Evolutionary conservation across 768 basidiomycete species (phyloP).

Genomic region (Auricularia sp.): DNA sequence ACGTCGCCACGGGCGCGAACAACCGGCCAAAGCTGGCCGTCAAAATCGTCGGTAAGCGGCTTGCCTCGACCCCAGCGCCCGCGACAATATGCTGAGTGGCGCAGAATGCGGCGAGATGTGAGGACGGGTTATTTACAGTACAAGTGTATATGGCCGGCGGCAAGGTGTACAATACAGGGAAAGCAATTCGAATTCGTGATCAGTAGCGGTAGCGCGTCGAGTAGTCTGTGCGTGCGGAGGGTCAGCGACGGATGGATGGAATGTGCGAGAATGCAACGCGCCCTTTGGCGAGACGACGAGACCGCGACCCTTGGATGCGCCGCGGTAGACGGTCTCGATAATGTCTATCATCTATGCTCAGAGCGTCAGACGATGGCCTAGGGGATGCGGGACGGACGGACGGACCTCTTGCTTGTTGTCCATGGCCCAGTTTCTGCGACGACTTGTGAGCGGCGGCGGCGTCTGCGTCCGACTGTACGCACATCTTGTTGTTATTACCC

Average conservation of each 20-base stretch:
- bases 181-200: background rate
- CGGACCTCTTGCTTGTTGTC: constrained; percentile 94
- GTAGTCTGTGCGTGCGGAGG: constrained; percentile 42
- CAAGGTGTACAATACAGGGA: background rate
- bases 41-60: constrained; percentile 69
- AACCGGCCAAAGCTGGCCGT: constrained; percentile 83
- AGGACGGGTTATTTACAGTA: background rate
- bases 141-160: background rate
- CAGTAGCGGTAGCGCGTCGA: constrained; percentile 75
- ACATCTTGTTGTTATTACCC: constrained; percentile 99
- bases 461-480: constrained; percentile 21
- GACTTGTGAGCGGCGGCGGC: background rate
- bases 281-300: constrained; percentile 95
- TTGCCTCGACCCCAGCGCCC: background rate
- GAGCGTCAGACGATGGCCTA: background rate
- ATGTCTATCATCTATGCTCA: constrained; percentile 79
- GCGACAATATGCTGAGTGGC: background rate
- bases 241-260: constrained; percentile 2
- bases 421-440: constrained; percentile 85
- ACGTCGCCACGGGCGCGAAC: constrained; percentile 84
- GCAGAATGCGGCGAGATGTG: constrained; percentile 22
- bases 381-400: background rate
- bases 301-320: constrained; percentile 96
- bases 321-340: constrained; percentile 95
- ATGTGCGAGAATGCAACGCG: constrained; percentile 26